These are phyloP conservation scores for Mrakia hoshinonis DNA, from an alignment of 768 basidiomycete genomes.

Conservation along the genomic window DNA sequence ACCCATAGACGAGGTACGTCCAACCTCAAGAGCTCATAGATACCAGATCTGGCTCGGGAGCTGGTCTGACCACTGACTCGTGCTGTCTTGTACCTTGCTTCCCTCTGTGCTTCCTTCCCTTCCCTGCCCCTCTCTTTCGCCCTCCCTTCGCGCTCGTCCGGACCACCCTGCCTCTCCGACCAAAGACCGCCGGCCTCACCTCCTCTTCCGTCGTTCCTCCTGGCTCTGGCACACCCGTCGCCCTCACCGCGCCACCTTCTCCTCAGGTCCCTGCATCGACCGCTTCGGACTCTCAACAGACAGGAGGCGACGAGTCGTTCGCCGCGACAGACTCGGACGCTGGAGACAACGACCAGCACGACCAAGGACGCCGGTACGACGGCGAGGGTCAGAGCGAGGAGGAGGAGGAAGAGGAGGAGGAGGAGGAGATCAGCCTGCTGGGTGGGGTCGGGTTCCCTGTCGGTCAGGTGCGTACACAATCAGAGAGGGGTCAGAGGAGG, in stretches of 20 bases:
- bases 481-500: neutral
- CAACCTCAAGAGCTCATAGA: neutral
- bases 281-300: neutral
- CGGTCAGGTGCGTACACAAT: constrained; percentile 59
- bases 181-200: constrained; percentile 27
- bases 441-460: constrained; percentile 93
- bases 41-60: neutral
- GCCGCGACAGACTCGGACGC: constrained; percentile 26
- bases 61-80: neutral
- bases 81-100: neutral
- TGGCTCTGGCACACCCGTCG: constrained; percentile 15
- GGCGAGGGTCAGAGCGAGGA: constrained; percentile 22
- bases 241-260: constrained; percentile 13
- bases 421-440: constrained; percentile 81
- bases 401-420: constrained; percentile 50
- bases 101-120: neutral
- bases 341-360: neutral
- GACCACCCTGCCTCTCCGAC: neutral
- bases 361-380: constrained; percentile 18
- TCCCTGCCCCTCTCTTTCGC: neutral
- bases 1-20: constrained; percentile 24
- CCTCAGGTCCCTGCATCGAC: neutral
- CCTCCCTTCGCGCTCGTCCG: neutral
- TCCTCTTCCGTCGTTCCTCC: constrained; percentile 29
- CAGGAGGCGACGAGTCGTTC: constrained; percentile 13